These are phyloP conservation scores for Fremontodendron californicum DNA, from an alignment of 345 rosid species.

Conservation along the genomic window DNA sequence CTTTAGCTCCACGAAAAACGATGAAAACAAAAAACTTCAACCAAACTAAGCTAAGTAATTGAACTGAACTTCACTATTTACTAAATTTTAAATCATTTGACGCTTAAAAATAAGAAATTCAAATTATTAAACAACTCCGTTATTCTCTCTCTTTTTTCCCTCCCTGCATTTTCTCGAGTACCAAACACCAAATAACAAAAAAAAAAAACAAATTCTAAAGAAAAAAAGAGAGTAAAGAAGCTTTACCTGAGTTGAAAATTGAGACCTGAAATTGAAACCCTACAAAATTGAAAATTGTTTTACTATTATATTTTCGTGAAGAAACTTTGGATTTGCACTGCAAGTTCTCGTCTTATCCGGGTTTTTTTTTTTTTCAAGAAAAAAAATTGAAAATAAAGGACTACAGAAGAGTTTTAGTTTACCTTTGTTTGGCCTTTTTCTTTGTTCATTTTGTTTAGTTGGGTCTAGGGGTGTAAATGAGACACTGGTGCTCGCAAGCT, in stretches of 20 bases:
- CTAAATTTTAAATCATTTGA: background rate
- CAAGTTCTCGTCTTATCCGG: constrained; percentile 16
- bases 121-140: background rate
- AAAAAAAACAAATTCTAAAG: constrained; percentile 2
- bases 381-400: background rate
- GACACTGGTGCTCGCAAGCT: too few species aligned
- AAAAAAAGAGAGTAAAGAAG: background rate
- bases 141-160: background rate
- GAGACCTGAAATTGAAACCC: constrained; percentile 19
- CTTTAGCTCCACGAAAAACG: constrained; percentile 1
- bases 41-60: constrained; percentile 16
- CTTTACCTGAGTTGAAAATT: constrained; percentile 26
- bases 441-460: background rate
- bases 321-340: constrained; percentile 25
- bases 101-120: background rate
- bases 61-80: constrained; percentile 4
- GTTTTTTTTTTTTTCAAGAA: background rate
- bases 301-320: background rate
- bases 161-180: constrained; percentile 3
- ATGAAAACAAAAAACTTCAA: background rate
- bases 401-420: background rate
- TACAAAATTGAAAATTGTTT: background rate
- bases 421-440: background rate
- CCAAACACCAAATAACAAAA: constrained; percentile 17
- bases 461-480: too few species aligned